Percentiles rank a stretch among this genome's conserved stretches.
These are phyloP conservation scores for Purshia tridentata DNA, from an alignment of 306 rosid genomes.

Conservation along the genomic window DNA sequence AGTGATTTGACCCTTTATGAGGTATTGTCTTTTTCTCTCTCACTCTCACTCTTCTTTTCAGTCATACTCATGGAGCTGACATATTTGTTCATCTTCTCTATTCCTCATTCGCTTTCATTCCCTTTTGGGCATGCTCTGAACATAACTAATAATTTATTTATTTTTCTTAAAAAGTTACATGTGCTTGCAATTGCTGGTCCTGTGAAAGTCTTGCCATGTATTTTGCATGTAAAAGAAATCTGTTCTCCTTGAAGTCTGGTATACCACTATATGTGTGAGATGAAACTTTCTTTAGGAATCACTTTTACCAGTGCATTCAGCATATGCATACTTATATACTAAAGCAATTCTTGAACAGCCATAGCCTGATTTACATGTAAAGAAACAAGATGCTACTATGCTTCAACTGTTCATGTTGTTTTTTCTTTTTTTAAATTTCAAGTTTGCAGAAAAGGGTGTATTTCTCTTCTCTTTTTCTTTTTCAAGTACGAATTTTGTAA, in stretches of 20 bases:
- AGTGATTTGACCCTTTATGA: conserved; percentile 89
- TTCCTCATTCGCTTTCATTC: no score
- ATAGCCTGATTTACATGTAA: not conserved
- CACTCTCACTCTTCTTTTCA: conserved; percentile 3
- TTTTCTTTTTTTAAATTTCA: no score
- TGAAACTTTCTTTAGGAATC: not conserved
- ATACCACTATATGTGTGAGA: not conserved
- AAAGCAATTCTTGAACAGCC: not conserved
- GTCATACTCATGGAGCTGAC: not conserved
- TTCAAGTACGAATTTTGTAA: not conserved
- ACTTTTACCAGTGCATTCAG: not conserved
- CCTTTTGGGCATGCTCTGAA: no score
- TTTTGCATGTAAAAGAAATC: not conserved
- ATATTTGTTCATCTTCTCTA: not conserved
- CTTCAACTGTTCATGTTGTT: not conserved
- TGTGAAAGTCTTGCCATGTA: not conserved
- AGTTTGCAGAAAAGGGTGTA: no score
- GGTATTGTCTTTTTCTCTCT: conserved; percentile 41
- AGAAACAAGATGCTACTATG: not conserved
- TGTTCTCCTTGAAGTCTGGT: not conserved
- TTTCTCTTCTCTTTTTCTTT: not conserved
- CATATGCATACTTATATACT: not conserved
- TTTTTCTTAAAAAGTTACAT: no score
- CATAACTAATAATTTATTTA: no score
- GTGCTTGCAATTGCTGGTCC: no score